These are phyloP conservation scores for Styphnolobium japonicum DNA, from an alignment of 306 rosid genomes.

Conservation along the genomic window DNA sequence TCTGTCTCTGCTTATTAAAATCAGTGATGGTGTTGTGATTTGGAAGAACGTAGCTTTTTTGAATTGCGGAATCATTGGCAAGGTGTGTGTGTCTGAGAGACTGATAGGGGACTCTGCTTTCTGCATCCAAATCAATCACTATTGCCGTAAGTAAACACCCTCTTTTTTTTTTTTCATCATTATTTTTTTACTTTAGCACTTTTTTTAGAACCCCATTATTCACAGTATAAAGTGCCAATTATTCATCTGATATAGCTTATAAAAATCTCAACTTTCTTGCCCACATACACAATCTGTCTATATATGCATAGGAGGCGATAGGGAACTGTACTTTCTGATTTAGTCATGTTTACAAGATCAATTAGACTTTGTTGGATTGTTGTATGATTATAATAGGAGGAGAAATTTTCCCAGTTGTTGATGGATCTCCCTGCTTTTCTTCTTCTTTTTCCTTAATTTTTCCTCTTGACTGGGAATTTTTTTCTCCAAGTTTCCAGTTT, in stretches of 20 bases:
- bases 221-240: constrained; percentile 27
- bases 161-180: neutral
- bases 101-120: constrained; percentile 17
- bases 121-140: constrained; percentile 29
- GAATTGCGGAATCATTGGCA: neutral
- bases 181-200: neutral
- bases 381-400: neutral
- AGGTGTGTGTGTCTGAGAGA: neutral
- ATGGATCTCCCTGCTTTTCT: constrained; percentile 16
- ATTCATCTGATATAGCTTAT: constrained; percentile 8
- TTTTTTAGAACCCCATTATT: constrained; percentile 25
- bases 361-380: neutral
- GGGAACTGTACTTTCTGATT: constrained; percentile 11
- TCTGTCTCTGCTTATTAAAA: constrained; percentile 9
- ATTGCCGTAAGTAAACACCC: constrained; percentile 18
- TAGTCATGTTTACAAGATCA: neutral
- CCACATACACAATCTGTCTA: neutral
- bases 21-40: constrained; percentile 16
- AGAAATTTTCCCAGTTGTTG: neutral
- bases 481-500: neutral
- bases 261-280: constrained; percentile 10
- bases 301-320: neutral
- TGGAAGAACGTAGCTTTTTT: neutral
- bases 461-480: neutral
- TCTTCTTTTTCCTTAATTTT: neutral